Percentiles rank a stretch among this genome's conserved stretches.
These are phyloP conservation scores for Lactarius pseudohatsudake DNA, from an alignment of 768 basidiomycete species.

Conservation along the genomic window DNA sequence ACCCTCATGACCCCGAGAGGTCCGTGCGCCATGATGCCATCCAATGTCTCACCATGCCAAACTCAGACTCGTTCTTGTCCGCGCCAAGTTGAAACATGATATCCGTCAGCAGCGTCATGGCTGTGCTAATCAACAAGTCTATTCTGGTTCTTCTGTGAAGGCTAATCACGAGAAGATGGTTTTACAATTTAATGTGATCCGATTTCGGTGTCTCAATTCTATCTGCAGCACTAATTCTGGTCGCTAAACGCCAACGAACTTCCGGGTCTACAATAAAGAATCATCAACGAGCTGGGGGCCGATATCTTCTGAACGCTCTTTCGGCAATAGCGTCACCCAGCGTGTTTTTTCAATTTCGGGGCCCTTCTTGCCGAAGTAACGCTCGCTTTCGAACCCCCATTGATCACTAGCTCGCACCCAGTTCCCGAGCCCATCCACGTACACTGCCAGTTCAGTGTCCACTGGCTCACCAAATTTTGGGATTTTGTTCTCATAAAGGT, in stretches of 20 bases:
- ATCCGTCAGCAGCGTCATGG: too few species aligned
- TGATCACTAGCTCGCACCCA: conserved; percentile 44
- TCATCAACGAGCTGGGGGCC: conserved; percentile 27
- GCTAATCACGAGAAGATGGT: neutral
- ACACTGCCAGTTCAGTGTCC: conserved; percentile 40
- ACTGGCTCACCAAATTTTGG: conserved; percentile 41
- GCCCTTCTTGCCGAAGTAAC: conserved; percentile 29
- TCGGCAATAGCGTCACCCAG: conserved; percentile 27
- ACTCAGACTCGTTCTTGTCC: too few species aligned
- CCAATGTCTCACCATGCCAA: too few species aligned
- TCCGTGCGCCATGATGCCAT: too few species aligned
- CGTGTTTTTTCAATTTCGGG: conserved; percentile 27
- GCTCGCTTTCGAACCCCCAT: conserved; percentile 45
- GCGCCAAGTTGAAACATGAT: too few species aligned
- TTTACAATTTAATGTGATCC: neutral
- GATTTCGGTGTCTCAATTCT: too few species aligned
- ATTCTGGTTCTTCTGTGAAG: too few species aligned
- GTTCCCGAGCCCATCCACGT: conserved; percentile 45
- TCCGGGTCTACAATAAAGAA: conserved; percentile 17
- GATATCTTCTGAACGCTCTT: conserved; percentile 24
- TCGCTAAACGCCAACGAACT: neutral
- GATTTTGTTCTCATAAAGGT: conserved; percentile 33
- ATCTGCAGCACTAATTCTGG: neutral
- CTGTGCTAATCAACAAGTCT: too few species aligned
- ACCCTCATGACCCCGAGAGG: too few species aligned